Conservation (phyloP, 2,329 filamentous ascomycete genomes). For the Diaporthe sp. region DNA sequence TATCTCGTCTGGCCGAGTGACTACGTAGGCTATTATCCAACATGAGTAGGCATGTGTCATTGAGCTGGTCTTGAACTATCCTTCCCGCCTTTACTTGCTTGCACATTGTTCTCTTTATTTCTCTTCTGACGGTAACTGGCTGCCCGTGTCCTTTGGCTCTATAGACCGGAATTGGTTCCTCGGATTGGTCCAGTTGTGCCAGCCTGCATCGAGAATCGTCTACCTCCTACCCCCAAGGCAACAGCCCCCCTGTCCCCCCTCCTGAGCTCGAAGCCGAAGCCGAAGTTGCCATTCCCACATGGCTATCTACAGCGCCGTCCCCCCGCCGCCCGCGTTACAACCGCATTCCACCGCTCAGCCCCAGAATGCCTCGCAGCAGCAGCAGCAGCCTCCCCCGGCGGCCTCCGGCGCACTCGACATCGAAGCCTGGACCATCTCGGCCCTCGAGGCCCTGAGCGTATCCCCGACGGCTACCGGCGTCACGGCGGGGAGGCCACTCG, state of each 20-base stretch:
- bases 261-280: not conserved
- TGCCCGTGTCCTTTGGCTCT: not conserved
- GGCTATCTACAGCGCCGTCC: slow-evolving; percentile 51
- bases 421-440: slow-evolving; percentile 75
- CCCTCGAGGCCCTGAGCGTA: slow-evolving; percentile 67
- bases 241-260: too few relatives aligned
- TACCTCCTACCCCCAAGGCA: not conserved
- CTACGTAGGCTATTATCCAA: slow-evolving; percentile 1
- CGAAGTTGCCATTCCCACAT: slow-evolving; percentile 40
- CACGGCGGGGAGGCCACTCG: slow-evolving; percentile 71
- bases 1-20: slow-evolving; percentile 30
- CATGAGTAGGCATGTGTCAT: slow-evolving; percentile 27
- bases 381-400: slow-evolving; percentile 41
- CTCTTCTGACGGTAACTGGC: not conserved
- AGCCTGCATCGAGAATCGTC: not conserved
- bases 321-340: slow-evolving; percentile 44
- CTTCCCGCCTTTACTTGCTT: not conserved
- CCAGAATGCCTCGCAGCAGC: slow-evolving; percentile 41
- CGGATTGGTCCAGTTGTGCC: not conserved
- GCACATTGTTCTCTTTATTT: not conserved
- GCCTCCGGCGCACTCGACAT: slow-evolving; percentile 64
- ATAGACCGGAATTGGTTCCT: not conserved
- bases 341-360: slow-evolving; percentile 38
- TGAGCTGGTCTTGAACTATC: slow-evolving; percentile 16
- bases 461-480: slow-evolving; percentile 67